phyloP scores from a whole-genome alignment of 306 rosid genomes.

The Vigna hirtella region DNA sequence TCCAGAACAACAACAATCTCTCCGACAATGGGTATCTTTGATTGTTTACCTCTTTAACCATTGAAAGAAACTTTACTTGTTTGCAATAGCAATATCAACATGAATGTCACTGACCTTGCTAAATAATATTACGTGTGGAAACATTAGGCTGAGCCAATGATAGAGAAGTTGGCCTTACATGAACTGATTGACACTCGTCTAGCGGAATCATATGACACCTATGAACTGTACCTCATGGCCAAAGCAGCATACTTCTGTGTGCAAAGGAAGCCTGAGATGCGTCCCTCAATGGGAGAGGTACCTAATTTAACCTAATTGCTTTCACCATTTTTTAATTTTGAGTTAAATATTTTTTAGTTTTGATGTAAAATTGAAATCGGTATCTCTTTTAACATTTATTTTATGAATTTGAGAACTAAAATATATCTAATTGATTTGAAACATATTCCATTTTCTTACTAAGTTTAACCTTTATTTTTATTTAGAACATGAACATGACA shows the following conservation, averaged over 20 bases:
- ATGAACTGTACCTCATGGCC: conserved; percentile 73
- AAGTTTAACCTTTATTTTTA: not conserved
- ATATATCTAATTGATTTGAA: too few species aligned
- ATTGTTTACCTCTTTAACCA: not conserved
- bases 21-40: conserved; percentile 75
- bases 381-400: too few species aligned
- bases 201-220: conserved; percentile 64
- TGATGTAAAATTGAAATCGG: too few species aligned
- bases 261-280: conserved; percentile 66
- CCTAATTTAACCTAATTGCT: not conserved
- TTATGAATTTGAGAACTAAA: too few species aligned
- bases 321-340: not conserved
- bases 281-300: conserved; percentile 87
- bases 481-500: not conserved
- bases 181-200: conserved; percentile 77
- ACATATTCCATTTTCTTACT: too few species aligned
- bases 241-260: conserved; percentile 73
- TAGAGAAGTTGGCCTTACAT: conserved; percentile 66
- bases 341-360: too few species aligned
- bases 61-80: not conserved
- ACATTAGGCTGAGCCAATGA: conserved; percentile 71
- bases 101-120: not conserved
- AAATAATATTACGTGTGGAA: conserved; percentile 6
- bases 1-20: conserved; percentile 56
- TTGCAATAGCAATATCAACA: not conserved